A percentile compares a stretch with the other conserved stretches of the same genome.
Evolutionary conservation across 306 rosid genomes (phyloP).

Genomic region (Ceratonia siliqua): DNA sequence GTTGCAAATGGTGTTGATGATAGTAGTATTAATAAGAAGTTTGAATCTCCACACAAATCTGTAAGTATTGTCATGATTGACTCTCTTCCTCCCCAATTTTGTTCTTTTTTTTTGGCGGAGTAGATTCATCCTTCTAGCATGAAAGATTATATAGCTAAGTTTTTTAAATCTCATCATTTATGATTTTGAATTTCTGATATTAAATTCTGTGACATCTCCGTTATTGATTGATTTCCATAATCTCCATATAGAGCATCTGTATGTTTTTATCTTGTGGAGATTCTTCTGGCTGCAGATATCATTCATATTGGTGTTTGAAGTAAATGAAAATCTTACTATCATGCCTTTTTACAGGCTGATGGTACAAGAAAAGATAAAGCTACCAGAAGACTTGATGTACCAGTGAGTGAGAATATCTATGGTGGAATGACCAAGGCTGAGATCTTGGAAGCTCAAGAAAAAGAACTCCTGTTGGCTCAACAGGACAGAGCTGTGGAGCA

Average conservation of each 20-base stretch:
- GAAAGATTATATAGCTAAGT: background rate
- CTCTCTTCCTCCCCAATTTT: background rate
- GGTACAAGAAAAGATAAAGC: conserved; percentile 50
- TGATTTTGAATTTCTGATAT: background rate
- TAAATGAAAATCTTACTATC: background rate
- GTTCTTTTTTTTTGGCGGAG: background rate
- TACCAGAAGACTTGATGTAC: conserved; percentile 58
- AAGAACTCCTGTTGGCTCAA: conserved; percentile 71
- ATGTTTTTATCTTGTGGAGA: background rate
- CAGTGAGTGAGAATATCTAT: conserved; percentile 62
- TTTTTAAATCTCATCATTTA: background rate
- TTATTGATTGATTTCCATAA: conserved; percentile 2
- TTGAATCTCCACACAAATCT: conserved; percentile 51
- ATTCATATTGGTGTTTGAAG: conserved; percentile 25
- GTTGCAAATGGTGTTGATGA: conserved; percentile 59
- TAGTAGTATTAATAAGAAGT: conserved; percentile 34
- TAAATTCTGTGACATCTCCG: conserved; percentile 21
- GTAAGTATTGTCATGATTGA: conserved; percentile 46
- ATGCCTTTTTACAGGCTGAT: conserved; percentile 58
- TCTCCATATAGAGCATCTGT: background rate
- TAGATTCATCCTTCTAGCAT: background rate
- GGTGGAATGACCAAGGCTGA: conserved; percentile 82
- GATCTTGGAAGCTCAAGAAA: conserved; percentile 68
- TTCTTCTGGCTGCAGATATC: conserved; percentile 20
- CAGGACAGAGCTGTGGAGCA: conserved; percentile 83